Base-by-base conservation (phyloP, 495 filamentous ascomycete genomes). In the Penicillium cosmopolitanum region DNA sequence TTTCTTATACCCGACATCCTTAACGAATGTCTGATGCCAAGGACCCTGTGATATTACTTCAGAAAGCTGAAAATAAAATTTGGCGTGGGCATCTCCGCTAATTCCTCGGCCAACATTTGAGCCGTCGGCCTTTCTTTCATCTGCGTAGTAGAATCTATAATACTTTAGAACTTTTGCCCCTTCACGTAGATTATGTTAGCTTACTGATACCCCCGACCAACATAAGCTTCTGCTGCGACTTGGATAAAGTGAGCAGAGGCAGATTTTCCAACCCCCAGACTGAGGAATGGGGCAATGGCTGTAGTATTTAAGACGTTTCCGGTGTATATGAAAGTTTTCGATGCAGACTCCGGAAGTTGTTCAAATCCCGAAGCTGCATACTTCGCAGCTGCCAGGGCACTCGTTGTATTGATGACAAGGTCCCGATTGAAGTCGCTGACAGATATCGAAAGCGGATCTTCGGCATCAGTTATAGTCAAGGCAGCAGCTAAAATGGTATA, bases 261-360 rank as follows among this genome's bases (percentile, higher is more conserved):
- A 9, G 76, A 69, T 57, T 82, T 83, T 1, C 80, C 80, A 6
- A 77, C 66, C 18, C 80, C 80, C 9, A 65, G 51, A 57, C 61
- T 52, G 25, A 83, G 43, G 51, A 82, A 52, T 15, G 47, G 35
- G 28, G 70, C 58, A 13, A 78, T 61, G 28, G 60, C 62, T 1
- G 46, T 64, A 13, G 9, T 36, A 60, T 80, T 81, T 9, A 79
- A 59, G 5, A 71, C 72, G 60, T 83, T 83, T 5, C 80, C 80
- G 12, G 79, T 81, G 58, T 72, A 81, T 52, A 82, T 78, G 62
- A 83, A 83, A 1, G 78, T 78, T 46, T 61, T 71, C 11, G 77
- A 64, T 33, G 67, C 71, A 7, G 40, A 44, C 1, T 55, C 65
- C 19, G 74, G 73, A 13, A 82, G 75, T 42, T 72, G 21, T 28